Conservation (phyloP, 1,284 basidiomycete genomes). For the Rhizoctonia solani region DNA sequence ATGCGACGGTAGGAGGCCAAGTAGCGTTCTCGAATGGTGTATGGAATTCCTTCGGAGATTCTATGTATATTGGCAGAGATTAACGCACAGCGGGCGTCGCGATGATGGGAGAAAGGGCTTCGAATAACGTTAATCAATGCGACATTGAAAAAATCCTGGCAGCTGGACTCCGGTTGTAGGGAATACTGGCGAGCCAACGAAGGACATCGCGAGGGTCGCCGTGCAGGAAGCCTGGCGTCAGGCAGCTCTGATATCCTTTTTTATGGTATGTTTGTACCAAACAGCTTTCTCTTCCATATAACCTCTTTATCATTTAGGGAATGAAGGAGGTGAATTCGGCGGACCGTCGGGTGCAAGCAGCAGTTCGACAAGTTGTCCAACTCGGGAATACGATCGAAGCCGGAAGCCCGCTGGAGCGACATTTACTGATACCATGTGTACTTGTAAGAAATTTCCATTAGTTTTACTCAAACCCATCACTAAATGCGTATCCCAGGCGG, state of each 20-base stretch:
- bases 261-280: constrained; percentile 1
- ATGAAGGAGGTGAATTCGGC: constrained; percentile 6
- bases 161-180: not conserved
- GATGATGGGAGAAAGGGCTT: not conserved
- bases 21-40: not conserved
- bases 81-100: not conserved
- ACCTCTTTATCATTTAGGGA: not conserved
- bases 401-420: not conserved
- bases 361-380: constrained; percentile 1
- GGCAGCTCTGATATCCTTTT: constrained; percentile 5
- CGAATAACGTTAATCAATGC: not conserved
- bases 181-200: not conserved
- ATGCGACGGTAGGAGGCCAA: not conserved
- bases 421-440: constrained; percentile 1
- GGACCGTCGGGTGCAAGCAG: not conserved
- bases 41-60: not conserved
- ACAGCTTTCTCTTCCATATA: not conserved
- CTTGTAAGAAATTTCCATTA: not conserved
- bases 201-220: not conserved
- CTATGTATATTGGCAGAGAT: not conserved
- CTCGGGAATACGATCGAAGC: not conserved
- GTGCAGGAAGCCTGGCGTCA: constrained; percentile 19
- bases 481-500: not conserved
- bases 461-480: not conserved
- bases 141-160: not conserved